Base-by-base conservation (phyloP, 2,329 filamentous ascomycete genomes). In the Exserohilum turcica region DNA sequence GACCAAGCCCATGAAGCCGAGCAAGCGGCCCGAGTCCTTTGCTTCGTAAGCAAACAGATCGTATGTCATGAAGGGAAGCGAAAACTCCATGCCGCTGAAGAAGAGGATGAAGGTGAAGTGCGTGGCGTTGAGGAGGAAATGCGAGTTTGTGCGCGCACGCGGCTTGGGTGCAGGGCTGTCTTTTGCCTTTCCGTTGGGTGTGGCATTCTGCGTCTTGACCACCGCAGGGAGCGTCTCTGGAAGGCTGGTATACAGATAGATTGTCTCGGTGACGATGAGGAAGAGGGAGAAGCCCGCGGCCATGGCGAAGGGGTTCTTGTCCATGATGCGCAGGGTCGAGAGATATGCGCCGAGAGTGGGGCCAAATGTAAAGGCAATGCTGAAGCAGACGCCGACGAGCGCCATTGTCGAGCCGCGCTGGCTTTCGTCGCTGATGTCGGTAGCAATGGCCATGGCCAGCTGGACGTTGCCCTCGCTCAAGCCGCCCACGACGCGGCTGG, bases 21-120 rank as follows among this genome's bases (percentile, higher is more conserved):
- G 85, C 2, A 99, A 81, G 9, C 87, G 85, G 13, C 94, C 94
- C 61, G 95, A 96, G 46, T 91, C 84, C 37, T 86, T 84, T 0
- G 92, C 88, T 9, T 82, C 85, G 71, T 94, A 95, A 7, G 84
- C 84, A 74, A 97, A 97, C 38, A 99, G 84, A 47, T 96, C 93
- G 67, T 94, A 96, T 0, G 93, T 97, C 86, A 99, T 92, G 74
- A 99, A 99, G 0, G 94, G 92, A 3, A 99, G 83, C 0, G 92
- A 96, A 75, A 96, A 97, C 73, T 99, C 94, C 89, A 99, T 93
- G 56, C 94, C 94, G 2, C 91, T 96, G 77, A 99, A 99, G 77
- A 96, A 96, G 10, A 99, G 86, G 54, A 99, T 86, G 75, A 99
- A 99, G 40, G 88, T 78, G 68, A 97, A 89, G 75, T 99, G 94